Percentiles rank a stretch among this genome's conserved stretches.
Conservation (phyloP, 2,329 filamentous ascomycete genomes). For the Scortechinia acanthostroma region DNA sequence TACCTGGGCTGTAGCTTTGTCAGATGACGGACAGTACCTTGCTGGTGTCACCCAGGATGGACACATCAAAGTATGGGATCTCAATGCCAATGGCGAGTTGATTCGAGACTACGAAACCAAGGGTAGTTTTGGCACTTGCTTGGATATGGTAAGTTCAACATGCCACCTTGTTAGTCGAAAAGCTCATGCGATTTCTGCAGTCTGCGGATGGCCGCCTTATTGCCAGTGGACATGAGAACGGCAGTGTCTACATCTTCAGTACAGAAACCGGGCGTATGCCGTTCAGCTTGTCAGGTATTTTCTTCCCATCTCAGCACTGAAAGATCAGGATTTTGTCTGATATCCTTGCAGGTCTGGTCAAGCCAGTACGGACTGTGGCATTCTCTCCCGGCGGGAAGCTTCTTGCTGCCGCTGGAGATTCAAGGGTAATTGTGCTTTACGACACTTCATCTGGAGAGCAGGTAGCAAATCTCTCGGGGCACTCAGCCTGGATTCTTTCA, state of each 20-base stretch:
- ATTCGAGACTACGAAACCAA: constrained; percentile 84
- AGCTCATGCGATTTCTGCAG: constrained; percentile 6
- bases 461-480: constrained; percentile 70
- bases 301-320: constrained; percentile 12
- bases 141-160: constrained; percentile 60
- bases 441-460: constrained; percentile 89
- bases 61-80: constrained; percentile 81
- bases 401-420: constrained; percentile 83
- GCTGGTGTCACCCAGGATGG: constrained; percentile 86
- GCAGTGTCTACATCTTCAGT: constrained; percentile 88
- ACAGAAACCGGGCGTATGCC: constrained; percentile 79
- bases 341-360: constrained; percentile 60
- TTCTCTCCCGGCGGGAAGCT: constrained; percentile 83
- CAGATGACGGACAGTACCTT: constrained; percentile 74
- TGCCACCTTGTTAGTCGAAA: constrained; percentile 1
- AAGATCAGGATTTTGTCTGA: background rate
- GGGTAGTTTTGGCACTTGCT: constrained; percentile 81
- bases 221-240: constrained; percentile 87
- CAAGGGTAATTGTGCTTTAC: constrained; percentile 82
- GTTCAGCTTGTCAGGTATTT: constrained; percentile 76
- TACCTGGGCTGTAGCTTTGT: constrained; percentile 82
- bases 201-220: constrained; percentile 69
- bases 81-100: constrained; percentile 46
- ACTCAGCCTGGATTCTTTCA: constrained; percentile 62
- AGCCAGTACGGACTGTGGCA: constrained; percentile 75